Base-by-base conservation (phyloP, 495 filamentous ascomycete genomes). In the Rhizodiscina lignyota region DNA sequence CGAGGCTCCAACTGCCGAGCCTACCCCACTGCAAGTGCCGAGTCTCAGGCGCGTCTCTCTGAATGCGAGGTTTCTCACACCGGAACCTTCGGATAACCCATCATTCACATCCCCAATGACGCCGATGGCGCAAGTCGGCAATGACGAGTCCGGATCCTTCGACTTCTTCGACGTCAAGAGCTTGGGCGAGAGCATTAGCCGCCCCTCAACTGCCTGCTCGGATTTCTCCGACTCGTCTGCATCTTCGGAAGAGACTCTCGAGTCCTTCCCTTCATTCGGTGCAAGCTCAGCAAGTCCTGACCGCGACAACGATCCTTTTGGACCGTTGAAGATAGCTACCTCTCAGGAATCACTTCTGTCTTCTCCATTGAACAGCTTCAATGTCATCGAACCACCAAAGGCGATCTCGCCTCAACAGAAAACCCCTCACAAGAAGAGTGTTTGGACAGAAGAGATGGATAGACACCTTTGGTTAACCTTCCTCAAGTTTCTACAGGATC, bases 381-480 rank as follows among this genome's bases (percentile, higher is more conserved):
- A n/a, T n/a, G n/a, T n/a, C n/a, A n/a, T n/a, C n/a, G n/a, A n/a
- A n/a, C n/a, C n/a, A n/a, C n/a, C n/a, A n/a, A n/a, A n/a, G n/a
- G n/a, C n/a, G n/a, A n/a, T n/a, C n/a, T n/a, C n/a, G n/a, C n/a
- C n/a, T n/a, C n/a, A n/a, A n/a, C n/a, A n/a, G n/a, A n/a, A n/a
- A n/a, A n/a, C n/a, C n/a, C n/a, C 42, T 12, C 42, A 42, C 21
- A 58, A 56, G 10, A 45, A 55, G 20, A 22, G 52, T 13, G 47
- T 49, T 18, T 97, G 86, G 85, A 91, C 81, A 2, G 68, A 75
- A 30, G 79, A 83, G 15, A 91, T 92, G 83, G 85, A 86, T 55
- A 74, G 77, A 23, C 89, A 97, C 50, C 56, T 97, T 20, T 96
- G 91, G 91, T 74, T 79, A 22, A 85, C 80, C 2, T 96, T 93